Conservation (phyloP, 2,329 filamentous ascomycete species). For the Scedosporium minutisporum region DNA sequence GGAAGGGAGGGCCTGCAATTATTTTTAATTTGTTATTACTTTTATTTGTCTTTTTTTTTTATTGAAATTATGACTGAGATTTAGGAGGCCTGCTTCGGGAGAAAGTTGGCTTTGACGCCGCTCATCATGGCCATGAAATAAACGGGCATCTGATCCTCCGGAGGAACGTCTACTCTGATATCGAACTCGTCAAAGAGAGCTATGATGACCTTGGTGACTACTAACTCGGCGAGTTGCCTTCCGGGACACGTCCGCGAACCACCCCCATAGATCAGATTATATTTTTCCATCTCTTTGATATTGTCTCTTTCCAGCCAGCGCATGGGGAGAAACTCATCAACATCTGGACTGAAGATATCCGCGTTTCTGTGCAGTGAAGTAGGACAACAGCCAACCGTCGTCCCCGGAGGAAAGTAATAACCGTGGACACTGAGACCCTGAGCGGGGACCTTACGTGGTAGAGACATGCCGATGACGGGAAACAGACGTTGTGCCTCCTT, state of each 20-base stretch:
- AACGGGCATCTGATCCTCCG: slow-evolving; percentile 27
- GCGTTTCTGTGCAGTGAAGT: slow-evolving; percentile 38
- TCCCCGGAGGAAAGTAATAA: slow-evolving; percentile 30
- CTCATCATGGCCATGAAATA: slow-evolving; percentile 46
- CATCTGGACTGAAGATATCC: slow-evolving; percentile 37
- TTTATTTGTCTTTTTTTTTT: too few species aligned
- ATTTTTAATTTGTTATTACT: too few species aligned
- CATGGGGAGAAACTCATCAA: slow-evolving; percentile 32
- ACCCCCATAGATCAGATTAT: slow-evolving; percentile 42
- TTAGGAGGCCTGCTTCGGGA: background rate
- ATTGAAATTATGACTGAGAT: too few species aligned
- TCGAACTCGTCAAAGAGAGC: slow-evolving; percentile 34
- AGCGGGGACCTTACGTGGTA: slow-evolving; percentile 34
- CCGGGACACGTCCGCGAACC: slow-evolving; percentile 42
- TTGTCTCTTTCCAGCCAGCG: slow-evolving; percentile 33
- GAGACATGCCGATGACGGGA: slow-evolving; percentile 42
- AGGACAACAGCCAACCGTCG: slow-evolving; percentile 41
- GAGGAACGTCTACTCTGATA: slow-evolving; percentile 28
- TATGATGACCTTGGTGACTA: slow-evolving; percentile 34
- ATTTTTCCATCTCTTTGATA: slow-evolving; percentile 32
- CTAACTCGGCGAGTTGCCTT: slow-evolving; percentile 38
- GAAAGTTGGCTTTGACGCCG: slow-evolving; percentile 32
- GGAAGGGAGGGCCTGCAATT: too few species aligned
- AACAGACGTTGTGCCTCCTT: slow-evolving; percentile 41
- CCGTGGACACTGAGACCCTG: slow-evolving; percentile 28